Evolutionary conservation across 106 monocot genomes (phyloP), one percentile per base, ranked within the genome.

Genomic region (Dendrobium chrysotoxum): DNA sequence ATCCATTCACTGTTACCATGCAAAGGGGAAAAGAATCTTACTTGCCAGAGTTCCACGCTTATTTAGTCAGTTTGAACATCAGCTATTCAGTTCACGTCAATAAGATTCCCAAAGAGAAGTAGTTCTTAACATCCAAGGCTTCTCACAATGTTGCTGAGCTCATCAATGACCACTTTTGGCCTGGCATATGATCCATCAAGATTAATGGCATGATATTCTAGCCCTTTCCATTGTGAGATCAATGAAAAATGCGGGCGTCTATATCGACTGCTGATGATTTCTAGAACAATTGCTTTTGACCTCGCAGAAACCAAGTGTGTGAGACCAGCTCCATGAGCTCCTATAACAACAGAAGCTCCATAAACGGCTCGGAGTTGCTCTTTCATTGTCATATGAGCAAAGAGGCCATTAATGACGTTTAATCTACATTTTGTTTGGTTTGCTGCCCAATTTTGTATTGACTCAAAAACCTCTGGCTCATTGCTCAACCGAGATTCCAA

Each of bases 311-410:
- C 91, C 76, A 98, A 84, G 78, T 94, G 94, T 9, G 94, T 98
- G 39, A 98, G 89, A 30, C 97, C 97, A 41, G 97, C 97, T 16
- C 97, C 97, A 77, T 98, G 97, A 35, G 97, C 97, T 12, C 97
- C 97, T 44, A 98, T 83, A 7, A 98, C 91, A 44, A 98, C 92
- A 11, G 92, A 92, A 81, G 97, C 97, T 61, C 92, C 91, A 21
- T 80, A 85, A 72, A 95, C 83, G 4, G 89, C 89, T 23, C 67
- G 75, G 35, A 98, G 80, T 75, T 98, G 97, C 72, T 98, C 94
- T 55, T 84, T 88, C 90, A 98, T 85, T 17, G 75, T 28, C 97
- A 98, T 98, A 81, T 95, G 97, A 4, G 92, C 97, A 83, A 98
- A 98, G 28, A 94, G 77, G 72, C 97, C 97, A 77, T 98, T 98